Evolutionary conservation across 2,329 filamentous ascomycete genomes (phyloP).

Genomic region (Talaromyces marneffei): DNA sequence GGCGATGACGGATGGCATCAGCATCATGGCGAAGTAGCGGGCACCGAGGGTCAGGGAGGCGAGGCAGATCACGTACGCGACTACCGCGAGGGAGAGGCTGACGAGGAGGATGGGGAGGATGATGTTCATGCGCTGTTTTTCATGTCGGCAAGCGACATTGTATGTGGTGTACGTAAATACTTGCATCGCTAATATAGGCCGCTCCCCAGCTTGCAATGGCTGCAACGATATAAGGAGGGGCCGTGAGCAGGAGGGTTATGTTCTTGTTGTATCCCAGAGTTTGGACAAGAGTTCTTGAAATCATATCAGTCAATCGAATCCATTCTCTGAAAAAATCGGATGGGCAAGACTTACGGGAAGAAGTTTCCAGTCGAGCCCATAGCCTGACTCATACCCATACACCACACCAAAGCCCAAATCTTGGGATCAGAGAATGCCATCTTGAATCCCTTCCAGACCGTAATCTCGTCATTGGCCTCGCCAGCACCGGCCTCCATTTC

Average conservation of each 20-base stretch:
- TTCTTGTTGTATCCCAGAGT: background rate
- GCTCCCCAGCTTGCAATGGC: background rate
- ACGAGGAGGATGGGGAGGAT: background rate
- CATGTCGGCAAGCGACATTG: too few relatives aligned
- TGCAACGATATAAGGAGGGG: background rate
- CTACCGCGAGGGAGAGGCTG: background rate
- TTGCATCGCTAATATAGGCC: too few relatives aligned
- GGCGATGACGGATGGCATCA: conserved; percentile 19
- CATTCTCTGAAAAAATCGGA: too few relatives aligned
- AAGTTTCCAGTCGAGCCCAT: conserved; percentile 28
- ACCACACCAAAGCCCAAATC: conserved; percentile 35
- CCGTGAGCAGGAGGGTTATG: background rate
- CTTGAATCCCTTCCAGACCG: conserved; percentile 19
- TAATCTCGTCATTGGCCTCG: conserved; percentile 32
- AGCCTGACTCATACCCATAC: conserved; percentile 37
- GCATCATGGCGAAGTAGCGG: conserved; percentile 17
- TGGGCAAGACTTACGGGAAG: conserved; percentile 24
- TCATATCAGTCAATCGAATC: too few relatives aligned
- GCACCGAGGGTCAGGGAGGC: conserved; percentile 27
- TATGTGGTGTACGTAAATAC: too few relatives aligned
- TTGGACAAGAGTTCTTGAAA: background rate
- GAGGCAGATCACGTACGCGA: conserved; percentile 16
- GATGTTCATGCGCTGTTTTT: background rate
- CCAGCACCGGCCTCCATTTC: conserved; percentile 32
- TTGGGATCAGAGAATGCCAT: conserved; percentile 34